Percentiles rank a stretch among this genome's conserved stretches.
phyloP scores from a whole-genome alignment of 2,329 filamentous ascomycete species.

The Penicillium sp. region DNA sequence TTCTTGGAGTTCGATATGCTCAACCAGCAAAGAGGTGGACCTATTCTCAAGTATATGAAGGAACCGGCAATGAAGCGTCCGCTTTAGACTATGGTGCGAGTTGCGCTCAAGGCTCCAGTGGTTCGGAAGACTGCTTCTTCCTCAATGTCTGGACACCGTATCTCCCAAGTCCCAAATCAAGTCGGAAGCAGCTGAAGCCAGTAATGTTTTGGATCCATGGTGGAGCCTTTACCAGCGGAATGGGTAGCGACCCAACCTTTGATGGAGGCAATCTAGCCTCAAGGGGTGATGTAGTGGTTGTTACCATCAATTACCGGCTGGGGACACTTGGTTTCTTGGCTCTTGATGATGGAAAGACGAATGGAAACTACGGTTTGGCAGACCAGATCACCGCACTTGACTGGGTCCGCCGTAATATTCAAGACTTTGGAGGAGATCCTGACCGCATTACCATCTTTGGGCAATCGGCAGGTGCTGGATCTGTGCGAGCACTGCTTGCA shows the following conservation, averaged over 20 bases:
- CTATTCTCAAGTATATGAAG: conserved; percentile 47
- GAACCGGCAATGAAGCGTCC: conserved; percentile 45
- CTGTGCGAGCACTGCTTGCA: conserved; percentile 49
- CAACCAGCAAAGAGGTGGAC: conserved; percentile 40
- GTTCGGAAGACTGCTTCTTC: conserved; percentile 48
- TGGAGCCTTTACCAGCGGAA: conserved; percentile 53
- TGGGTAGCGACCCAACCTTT: conserved; percentile 30
- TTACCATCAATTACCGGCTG: conserved; percentile 58
- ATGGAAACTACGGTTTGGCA: conserved; percentile 52
- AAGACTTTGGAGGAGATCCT: conserved; percentile 47
- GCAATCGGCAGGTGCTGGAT: conserved; percentile 52
- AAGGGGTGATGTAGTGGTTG: conserved; percentile 56
- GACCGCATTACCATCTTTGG: conserved; percentile 46
- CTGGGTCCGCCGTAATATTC: conserved; percentile 48
- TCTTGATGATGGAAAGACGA: conserved; percentile 51
- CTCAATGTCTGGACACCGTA: conserved; percentile 44
- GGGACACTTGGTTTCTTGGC: conserved; percentile 57
- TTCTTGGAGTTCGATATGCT: conserved; percentile 47
- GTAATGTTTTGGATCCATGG: conserved; percentile 54
- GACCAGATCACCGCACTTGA: conserved; percentile 50
- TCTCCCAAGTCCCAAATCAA: conserved; percentile 30
- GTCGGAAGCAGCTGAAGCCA: conserved; percentile 40
- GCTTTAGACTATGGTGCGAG: conserved; percentile 33
- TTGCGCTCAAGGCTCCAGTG: conserved; percentile 41
- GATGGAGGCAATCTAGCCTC: conserved; percentile 57